These are phyloP conservation scores for Wickerhamomyces alni DNA, from an alignment of 805 yeast genomes.

Conservation along the genomic window DNA sequence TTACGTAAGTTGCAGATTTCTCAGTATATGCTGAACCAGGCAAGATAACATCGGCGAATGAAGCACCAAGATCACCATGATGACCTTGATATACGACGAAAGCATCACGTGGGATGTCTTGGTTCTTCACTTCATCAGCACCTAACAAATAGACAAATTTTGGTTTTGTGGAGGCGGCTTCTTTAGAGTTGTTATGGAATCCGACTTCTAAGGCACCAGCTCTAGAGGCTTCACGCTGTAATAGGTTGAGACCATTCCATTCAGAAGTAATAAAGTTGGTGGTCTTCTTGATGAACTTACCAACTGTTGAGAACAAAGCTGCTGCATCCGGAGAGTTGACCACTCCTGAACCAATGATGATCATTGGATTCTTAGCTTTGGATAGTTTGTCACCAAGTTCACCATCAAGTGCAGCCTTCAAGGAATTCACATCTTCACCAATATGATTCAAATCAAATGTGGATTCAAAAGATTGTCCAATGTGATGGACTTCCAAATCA, in stretches of 20 bases:
- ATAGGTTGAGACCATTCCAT: constrained; percentile 78
- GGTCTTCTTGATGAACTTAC: constrained; percentile 50
- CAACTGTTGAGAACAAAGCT: constrained; percentile 53
- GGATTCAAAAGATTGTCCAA: constrained; percentile 74
- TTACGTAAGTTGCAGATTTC: constrained; percentile 76
- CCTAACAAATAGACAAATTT: constrained; percentile 77
- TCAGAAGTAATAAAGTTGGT: constrained; percentile 56
- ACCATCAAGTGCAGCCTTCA: constrained; percentile 58
- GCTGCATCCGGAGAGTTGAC: constrained; percentile 60
- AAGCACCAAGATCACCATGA: constrained; percentile 87
- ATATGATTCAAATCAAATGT: constrained; percentile 62
- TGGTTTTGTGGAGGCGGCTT: constrained; percentile 44
- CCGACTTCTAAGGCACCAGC: constrained; percentile 85
- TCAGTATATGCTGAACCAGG: constrained; percentile 91
- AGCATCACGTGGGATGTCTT: constrained; percentile 74
- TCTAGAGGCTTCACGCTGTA: constrained; percentile 85
- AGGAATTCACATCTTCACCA: constrained; percentile 54
- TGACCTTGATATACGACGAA: constrained; percentile 89
- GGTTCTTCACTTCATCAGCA: constrained; percentile 71
- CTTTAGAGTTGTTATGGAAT: constrained; percentile 40
- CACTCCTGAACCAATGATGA: constrained; percentile 77
- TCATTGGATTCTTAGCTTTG: constrained; percentile 65
- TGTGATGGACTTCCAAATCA: constrained; percentile 58
- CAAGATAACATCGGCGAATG: constrained; percentile 78
- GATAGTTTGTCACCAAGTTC: constrained; percentile 62